These are phyloP conservation scores for Candida tropicalis DNA, from an alignment of 1,139 yeast species.

Conservation along the genomic window DNA sequence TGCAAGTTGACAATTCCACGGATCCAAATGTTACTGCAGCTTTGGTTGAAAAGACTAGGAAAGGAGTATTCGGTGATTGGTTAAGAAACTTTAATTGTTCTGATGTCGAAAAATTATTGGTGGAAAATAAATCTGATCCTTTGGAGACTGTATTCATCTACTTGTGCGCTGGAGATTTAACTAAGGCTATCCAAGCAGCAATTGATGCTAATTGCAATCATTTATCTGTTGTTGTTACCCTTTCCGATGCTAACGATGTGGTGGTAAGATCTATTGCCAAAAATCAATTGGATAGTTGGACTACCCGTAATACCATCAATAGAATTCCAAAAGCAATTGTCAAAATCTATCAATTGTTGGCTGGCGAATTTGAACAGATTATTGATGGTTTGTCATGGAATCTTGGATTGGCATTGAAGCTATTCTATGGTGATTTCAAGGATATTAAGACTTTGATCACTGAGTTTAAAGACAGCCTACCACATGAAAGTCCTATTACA, in stretches of 20 bases:
- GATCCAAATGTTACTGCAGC: slow-evolving; percentile 4
- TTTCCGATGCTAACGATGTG: slow-evolving; percentile 69
- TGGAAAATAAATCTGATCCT: slow-evolving; percentile 27
- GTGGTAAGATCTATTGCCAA: slow-evolving; percentile 57
- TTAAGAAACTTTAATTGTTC: slow-evolving; percentile 27
- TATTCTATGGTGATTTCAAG: slow-evolving; percentile 63
- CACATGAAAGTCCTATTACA: slow-evolving; percentile 19
- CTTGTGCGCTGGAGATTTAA: slow-evolving; percentile 59
- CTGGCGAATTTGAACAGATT: slow-evolving; percentile 54
- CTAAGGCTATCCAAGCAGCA: slow-evolving; percentile 64
- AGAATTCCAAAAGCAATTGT: slow-evolving; percentile 56
- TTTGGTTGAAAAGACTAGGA: slow-evolving; percentile 8
- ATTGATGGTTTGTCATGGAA: slow-evolving; percentile 65
- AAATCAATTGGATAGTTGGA: slow-evolving; percentile 71
- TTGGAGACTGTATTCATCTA: slow-evolving; percentile 55
- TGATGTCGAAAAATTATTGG: slow-evolving; percentile 21
- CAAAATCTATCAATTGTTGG: slow-evolving; percentile 63
- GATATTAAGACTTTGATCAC: slow-evolving; percentile 43
- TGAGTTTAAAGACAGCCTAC: slow-evolving; percentile 18
- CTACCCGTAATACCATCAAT: slow-evolving; percentile 34
- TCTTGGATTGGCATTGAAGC: slow-evolving; percentile 55
- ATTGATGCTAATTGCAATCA: slow-evolving; percentile 62
- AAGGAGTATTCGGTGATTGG: slow-evolving; percentile 45
- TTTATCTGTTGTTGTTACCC: slow-evolving; percentile 67
- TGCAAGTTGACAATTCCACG: not conserved